phyloP scores from a whole-genome alignment of 805 yeast genomes.

The Metschnikowia henanensis region DNA sequence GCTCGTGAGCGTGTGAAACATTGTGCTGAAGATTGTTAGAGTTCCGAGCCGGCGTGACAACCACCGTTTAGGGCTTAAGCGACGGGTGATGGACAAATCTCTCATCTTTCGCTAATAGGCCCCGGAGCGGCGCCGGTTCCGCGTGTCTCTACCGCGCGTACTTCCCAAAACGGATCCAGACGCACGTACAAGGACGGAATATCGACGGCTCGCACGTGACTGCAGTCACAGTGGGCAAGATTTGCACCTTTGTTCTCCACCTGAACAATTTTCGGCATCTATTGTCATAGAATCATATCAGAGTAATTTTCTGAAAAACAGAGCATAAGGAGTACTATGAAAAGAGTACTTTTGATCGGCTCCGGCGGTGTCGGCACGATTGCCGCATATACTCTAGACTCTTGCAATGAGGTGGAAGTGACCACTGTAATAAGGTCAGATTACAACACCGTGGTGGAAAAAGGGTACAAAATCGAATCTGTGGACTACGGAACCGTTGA shows the following conservation, averaged over 20 bases:
- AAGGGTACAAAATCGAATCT: conserved; percentile 63
- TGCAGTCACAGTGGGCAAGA: too few relatives aligned
- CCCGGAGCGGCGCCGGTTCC: too few relatives aligned
- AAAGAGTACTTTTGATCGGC: conserved; percentile 59
- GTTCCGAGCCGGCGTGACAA: too few relatives aligned
- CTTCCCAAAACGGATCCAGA: too few relatives aligned
- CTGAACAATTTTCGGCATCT: too few relatives aligned
- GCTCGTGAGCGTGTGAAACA: conserved; percentile 18
- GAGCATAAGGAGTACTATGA: neutral
- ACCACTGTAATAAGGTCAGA: conserved; percentile 68
- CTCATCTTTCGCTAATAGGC: too few relatives aligned
- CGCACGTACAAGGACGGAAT: too few relatives aligned
- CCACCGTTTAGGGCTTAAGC: neutral
- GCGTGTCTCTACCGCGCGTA: too few relatives aligned
- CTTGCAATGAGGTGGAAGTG: conserved; percentile 45
- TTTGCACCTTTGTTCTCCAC: neutral
- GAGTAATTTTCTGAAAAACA: too few relatives aligned
- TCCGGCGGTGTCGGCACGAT: conserved; percentile 88
- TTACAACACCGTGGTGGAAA: conserved; percentile 48
- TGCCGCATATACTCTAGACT: conserved; percentile 63
- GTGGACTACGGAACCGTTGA: conserved; percentile 57
- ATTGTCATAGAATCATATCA: too few relatives aligned
- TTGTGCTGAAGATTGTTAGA: too few relatives aligned
- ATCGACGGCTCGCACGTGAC: too few relatives aligned
- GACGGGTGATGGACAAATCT: neutral